These are phyloP conservation scores for Whalleya microplaca DNA, from an alignment of 2,329 filamentous ascomycete genomes.

Conservation along the genomic window DNA sequence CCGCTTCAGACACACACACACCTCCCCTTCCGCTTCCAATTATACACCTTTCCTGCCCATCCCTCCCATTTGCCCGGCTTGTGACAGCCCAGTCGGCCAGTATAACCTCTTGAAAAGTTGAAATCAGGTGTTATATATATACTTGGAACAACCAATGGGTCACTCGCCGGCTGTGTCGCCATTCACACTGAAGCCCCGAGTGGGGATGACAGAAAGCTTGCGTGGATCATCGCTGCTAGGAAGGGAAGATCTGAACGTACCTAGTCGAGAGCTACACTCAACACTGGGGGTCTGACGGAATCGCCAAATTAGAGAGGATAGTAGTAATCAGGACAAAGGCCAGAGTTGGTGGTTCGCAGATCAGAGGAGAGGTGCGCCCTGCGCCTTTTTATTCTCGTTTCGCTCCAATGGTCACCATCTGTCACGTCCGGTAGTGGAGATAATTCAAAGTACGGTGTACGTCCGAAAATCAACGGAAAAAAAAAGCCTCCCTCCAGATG, in stretches of 20 bases:
- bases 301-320: not conserved
- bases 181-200: constrained; percentile 9
- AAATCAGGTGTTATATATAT: not conserved
- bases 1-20: not conserved
- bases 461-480: too few species aligned
- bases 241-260: constrained; percentile 33
- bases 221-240: constrained; percentile 15
- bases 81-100: not conserved
- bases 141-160: not conserved
- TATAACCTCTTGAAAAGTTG: not conserved
- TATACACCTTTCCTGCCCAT: not conserved
- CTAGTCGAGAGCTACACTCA: constrained; percentile 13
- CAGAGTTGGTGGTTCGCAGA: too few species aligned
- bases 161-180: not conserved
- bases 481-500: not conserved
- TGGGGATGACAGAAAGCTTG: constrained; percentile 11
- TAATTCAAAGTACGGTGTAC: not conserved
- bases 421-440: not conserved
- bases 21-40: not conserved
- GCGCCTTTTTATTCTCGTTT: not conserved
- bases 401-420: not conserved
- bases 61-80: not conserved
- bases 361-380: not conserved
- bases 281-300: not conserved
- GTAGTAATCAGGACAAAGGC: not conserved